phyloP scores from a whole-genome alignment of 1,139 yeast genomes.

The Kodamaea arcana region DNA sequence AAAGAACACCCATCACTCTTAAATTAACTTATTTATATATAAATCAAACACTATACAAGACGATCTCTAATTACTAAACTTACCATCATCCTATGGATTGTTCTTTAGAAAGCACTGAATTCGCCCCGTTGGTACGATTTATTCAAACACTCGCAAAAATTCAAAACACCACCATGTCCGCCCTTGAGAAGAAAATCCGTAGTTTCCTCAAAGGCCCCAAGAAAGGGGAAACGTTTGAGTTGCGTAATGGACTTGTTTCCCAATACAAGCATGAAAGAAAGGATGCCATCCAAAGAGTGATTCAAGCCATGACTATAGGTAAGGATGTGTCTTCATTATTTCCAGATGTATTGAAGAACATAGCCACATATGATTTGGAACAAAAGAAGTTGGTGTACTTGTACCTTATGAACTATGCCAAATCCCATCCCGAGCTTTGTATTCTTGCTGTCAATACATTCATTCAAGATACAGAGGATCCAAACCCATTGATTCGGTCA shows the following conservation, averaged over 20 bases:
- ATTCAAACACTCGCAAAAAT: not conserved
- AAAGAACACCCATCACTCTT: too few relatives aligned
- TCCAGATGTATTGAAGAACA: slow-evolving; percentile 93
- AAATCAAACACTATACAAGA: too few relatives aligned
- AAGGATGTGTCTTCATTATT: slow-evolving; percentile 93
- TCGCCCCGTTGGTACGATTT: too few relatives aligned
- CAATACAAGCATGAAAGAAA: slow-evolving; percentile 92
- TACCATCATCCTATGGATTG: too few relatives aligned
- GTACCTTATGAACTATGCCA: slow-evolving; percentile 95
- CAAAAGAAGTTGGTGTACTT: slow-evolving; percentile 94
- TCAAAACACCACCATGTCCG: slow-evolving; percentile 22
- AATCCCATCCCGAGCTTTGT: slow-evolving; percentile 91
- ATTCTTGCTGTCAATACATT: slow-evolving; percentile 96
- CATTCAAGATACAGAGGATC: slow-evolving; percentile 94
- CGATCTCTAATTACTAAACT: too few relatives aligned
- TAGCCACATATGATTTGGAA: slow-evolving; percentile 94
- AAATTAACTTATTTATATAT: too few relatives aligned
- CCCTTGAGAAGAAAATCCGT: slow-evolving; percentile 41
- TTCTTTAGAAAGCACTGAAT: too few relatives aligned
- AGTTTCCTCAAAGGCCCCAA: slow-evolving; percentile 44
- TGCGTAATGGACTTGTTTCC: slow-evolving; percentile 85
- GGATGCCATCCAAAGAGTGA: slow-evolving; percentile 94
- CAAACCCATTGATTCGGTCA: slow-evolving; percentile 93
- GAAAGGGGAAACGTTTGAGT: slow-evolving; percentile 80
- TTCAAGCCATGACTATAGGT: slow-evolving; percentile 98